Evolutionary conservation across 164 flowering plant genomes (phyloP), one percentile per base, ranked within the genome.

Genomic region (Litsea cubeba): DNA sequence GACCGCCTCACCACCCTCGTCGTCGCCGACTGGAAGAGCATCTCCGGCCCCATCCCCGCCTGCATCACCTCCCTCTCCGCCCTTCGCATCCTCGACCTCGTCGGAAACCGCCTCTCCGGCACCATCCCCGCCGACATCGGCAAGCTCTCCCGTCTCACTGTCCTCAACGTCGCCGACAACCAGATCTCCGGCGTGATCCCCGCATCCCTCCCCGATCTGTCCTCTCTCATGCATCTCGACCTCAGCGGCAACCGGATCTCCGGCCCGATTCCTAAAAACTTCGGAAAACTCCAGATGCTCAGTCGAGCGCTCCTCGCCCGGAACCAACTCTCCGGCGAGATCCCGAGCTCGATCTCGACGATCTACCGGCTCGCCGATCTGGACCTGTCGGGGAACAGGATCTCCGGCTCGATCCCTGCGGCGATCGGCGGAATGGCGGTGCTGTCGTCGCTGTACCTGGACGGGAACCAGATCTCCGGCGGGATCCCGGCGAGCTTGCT

Each of bases 111-210:
- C 49, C 18, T 94, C 76, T 65, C 91, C 74, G 98, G 98, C 28
- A 51, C 62, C 22, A 70, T 94, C 46, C 98, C 98, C 10, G 22
- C 79, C 8, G 81, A 77, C 28, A 86, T 94, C 70, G 98, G 97
- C 2, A 75, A 79, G 7, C 88, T 94, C 66, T 57, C 62, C 1
- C 83, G 82, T 2, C 87, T 94, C 66, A 80, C 89, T 0, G 95
- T 94, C 15, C 70, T 94, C 28, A 94, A 92, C 76, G 74, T 94
- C 72, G 98, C 97, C 32, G 95, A 92, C 57, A 94, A 94, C 70
- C 80, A 71, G 14, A 81, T 94, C 62, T 50, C 93, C 75, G 98
- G 97, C 14, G 5, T 30, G 22, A 91, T 94, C 5, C 98, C 98
- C 1, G 7, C 75, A 7, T 91, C 97, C 2, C 60, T 94, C 22